Evolutionary conservation across 2,329 filamentous ascomycete genomes (phyloP), one percentile per base, ranked within the genome.

Genomic region (Fusarium sulawesiense): DNA sequence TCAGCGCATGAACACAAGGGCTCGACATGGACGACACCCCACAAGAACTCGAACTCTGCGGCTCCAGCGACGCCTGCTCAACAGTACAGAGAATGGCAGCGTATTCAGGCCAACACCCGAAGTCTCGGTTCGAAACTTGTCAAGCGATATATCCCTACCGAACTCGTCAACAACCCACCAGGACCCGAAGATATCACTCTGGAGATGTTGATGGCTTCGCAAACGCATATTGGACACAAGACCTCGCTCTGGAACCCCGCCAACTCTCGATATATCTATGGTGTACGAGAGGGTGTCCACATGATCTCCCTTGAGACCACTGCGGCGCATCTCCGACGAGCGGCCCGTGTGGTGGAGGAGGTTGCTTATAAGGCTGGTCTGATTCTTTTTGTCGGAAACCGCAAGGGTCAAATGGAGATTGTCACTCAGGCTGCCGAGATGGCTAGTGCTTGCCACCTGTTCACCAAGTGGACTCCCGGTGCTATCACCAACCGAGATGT

Each of bases 251-350:
- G 96, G 96, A 97, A 99, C 82, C 94, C 96, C 13, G 91, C 89
- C 55, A 99, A 98, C 83, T 91, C 94, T 70, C 89, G 92, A 72
- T 98, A 98, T 83, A 98, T 99, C 78, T 94, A 93, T 79, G 96
- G 96, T 74, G 88, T 97, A 66, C 88, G 96, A 46, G 88, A 96
- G 73, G 93, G 92, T 18, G 91, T 97, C 66, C 95, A 98, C 82
- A 94, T 99, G 78, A 97, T 99, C 80, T 92, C 91, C 12, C 89
- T 98, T 6, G 96, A 99, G 78, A 87, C 89, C 64, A 98, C 93
- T 32, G 93, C 94, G 16, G 91, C 94, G 18, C 91, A 98, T 81
- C 87, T 99, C 58, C 90, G 95, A n/a, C 90, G 96, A 53, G 94
- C 96, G 7, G 93, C 94, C n/a, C 92, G 94, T 74, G 90, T 99